phyloP scores from a whole-genome alignment of 2,329 filamentous ascomycete species.

The Trichoderma endophyticum region DNA sequence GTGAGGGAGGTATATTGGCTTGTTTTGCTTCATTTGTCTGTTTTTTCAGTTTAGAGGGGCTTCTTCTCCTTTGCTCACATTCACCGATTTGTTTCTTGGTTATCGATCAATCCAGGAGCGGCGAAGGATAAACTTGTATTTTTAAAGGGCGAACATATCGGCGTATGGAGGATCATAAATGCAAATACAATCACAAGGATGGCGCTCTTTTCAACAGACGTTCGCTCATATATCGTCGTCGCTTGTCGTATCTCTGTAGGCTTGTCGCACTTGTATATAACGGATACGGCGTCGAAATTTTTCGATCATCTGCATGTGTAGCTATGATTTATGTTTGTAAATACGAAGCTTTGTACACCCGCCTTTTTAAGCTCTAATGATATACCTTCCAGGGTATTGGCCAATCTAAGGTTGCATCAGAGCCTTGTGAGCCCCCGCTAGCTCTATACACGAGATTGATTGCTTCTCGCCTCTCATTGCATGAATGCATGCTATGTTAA shows the following conservation, averaged over 20 bases:
- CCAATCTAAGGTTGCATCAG: background rate
- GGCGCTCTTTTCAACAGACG: background rate
- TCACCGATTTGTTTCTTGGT: background rate
- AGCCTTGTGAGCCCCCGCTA: background rate
- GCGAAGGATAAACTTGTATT: background rate
- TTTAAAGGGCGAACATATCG: background rate
- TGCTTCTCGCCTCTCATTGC: background rate
- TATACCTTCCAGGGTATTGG: background rate
- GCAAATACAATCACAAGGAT: background rate
- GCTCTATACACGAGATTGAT: background rate
- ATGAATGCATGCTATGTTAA: background rate
- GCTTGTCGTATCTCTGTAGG: background rate
- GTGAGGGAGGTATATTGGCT: slow-evolving; percentile 29
- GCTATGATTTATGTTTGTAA: too few species aligned
- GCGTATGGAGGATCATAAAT: background rate
- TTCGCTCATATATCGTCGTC: background rate
- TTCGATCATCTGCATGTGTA: background rate
- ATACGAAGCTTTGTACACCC: too few species aligned
- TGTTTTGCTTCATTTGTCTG: background rate
- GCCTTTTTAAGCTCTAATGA: too few species aligned
- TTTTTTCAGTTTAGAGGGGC: background rate
- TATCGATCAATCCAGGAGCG: background rate
- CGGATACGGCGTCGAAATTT: background rate
- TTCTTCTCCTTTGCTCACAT: background rate
- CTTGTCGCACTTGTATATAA: background rate